A percentile compares a stretch with the other conserved stretches of the same genome.
phyloP scores from a whole-genome alignment of 179 eudicot genomes.

The Corrigiola litoralis region DNA sequence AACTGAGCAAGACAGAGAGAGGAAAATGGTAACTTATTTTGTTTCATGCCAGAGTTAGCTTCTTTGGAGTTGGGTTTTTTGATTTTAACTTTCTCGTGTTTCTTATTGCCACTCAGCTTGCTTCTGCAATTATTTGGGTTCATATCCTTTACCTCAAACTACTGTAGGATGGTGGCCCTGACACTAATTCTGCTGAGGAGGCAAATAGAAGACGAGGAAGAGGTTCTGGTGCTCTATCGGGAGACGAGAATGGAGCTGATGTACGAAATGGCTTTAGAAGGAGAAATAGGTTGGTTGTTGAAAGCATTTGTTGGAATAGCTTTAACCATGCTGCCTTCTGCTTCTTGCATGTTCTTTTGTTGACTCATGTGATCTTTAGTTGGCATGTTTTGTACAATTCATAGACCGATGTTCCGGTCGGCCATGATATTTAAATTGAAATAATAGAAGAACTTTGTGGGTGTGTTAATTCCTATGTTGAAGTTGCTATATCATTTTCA shows the following conservation, averaged over 20 bases:
- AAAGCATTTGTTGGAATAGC: not conserved
- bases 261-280: constrained; percentile 65
- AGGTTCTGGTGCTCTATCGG: constrained; percentile 36
- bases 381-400: too few species aligned
- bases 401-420: too few species aligned
- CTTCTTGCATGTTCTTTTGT: not conserved
- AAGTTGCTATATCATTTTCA: too few species aligned
- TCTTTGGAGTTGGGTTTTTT: constrained; percentile 29
- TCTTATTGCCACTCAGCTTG: constrained; percentile 86
- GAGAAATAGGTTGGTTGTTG: constrained; percentile 57
- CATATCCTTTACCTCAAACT: constrained; percentile 99
- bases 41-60: constrained; percentile 49
- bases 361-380: too few species aligned
- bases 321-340: too few species aligned
- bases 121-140: constrained; percentile 99
- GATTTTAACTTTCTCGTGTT: constrained; percentile 63
- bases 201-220: constrained; percentile 38
- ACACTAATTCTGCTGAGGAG: constrained; percentile 36
- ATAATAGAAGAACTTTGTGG: too few species aligned
- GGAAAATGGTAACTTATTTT: constrained; percentile 59
- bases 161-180: constrained; percentile 87
- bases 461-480: too few species aligned
- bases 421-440: too few species aligned
- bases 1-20: constrained; percentile 47
- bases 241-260: constrained; percentile 45